A percentile compares a stretch with the other conserved stretches of the same genome.
Evolutionary conservation across 2,329 filamentous ascomycete genomes (phyloP).

Genomic region (Fusarium veterinarium): DNA sequence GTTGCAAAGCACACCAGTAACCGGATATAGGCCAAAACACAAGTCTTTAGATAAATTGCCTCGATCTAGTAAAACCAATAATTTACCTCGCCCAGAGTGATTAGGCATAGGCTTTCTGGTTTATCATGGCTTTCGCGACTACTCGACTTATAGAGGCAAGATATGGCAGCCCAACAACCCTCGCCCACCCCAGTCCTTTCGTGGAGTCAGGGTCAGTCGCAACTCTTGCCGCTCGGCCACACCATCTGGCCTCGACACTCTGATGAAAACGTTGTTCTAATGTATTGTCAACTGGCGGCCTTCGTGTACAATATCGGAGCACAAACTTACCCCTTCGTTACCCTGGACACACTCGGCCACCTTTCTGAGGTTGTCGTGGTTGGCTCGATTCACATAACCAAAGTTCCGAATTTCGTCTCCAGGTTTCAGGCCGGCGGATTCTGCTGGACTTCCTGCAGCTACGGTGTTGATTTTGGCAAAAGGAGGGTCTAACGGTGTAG

Average conservation of each 20-base stretch:
- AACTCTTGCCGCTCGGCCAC: slow-evolving; percentile 65
- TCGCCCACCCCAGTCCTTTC: slow-evolving; percentile 87
- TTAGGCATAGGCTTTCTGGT: not conserved
- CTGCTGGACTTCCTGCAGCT: slow-evolving; percentile 81
- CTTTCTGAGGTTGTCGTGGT: slow-evolving; percentile 86
- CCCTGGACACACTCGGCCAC: slow-evolving; percentile 91
- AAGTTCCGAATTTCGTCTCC: slow-evolving; percentile 88
- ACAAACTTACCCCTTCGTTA: slow-evolving; percentile 82
- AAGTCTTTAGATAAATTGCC: not conserved
- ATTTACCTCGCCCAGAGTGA: not conserved
- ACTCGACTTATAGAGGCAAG: slow-evolving; percentile 70
- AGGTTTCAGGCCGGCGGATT: slow-evolving; percentile 79
- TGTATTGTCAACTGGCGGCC: slow-evolving; percentile 39
- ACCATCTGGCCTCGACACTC: slow-evolving; percentile 64
- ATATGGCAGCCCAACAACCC: slow-evolving; percentile 93
- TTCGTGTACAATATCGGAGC: not conserved
- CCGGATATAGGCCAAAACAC: not conserved
- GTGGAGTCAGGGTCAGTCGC: slow-evolving; percentile 78
- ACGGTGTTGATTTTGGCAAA: slow-evolving; percentile 95
- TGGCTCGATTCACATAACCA: slow-evolving; percentile 83
- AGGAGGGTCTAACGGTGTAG: slow-evolving; percentile 44
- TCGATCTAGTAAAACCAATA: not conserved
- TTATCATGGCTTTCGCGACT: not conserved
- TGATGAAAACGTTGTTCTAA: slow-evolving; percentile 78
- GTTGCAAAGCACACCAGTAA: not conserved